Percentiles rank a stretch among this genome's conserved stretches.
These are phyloP conservation scores for Coniochaeta hoffmannii DNA, from an alignment of 2,329 filamentous ascomycete species.

Conservation along the genomic window DNA sequence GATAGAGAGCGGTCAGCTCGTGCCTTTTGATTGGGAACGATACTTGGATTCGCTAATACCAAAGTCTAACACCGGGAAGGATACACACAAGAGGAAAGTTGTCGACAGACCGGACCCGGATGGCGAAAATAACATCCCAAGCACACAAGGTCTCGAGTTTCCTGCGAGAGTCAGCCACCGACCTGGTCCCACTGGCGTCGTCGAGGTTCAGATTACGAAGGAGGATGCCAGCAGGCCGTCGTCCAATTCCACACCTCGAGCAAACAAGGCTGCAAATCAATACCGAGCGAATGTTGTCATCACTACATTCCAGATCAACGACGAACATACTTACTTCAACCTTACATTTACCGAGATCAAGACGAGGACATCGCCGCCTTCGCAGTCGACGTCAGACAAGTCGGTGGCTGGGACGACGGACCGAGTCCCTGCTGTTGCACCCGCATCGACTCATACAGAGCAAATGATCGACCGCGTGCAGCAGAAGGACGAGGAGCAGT, in stretches of 20 bases:
- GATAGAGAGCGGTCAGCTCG: conserved; percentile 54
- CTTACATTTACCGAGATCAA: conserved; percentile 64
- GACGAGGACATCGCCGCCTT: conserved; percentile 24
- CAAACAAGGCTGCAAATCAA: conserved; percentile 29
- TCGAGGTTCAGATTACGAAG: too few species aligned
- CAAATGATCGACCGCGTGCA: conserved; percentile 63
- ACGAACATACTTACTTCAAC: conserved; percentile 62
- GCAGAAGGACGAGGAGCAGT: conserved; percentile 64
- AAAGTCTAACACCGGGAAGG: conserved; percentile 10
- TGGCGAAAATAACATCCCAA: too few species aligned
- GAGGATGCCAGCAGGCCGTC: too few species aligned
- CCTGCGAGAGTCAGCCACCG: too few species aligned
- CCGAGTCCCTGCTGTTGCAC: conserved; percentile 3
- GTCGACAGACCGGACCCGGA: too few species aligned
- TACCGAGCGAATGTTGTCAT: conserved; percentile 68
- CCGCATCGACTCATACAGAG: conserved; percentile 41
- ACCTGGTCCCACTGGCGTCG: too few species aligned
- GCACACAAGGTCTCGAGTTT: too few species aligned
- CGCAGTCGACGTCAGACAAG: conserved; percentile 21
- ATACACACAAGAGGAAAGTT: not conserved
- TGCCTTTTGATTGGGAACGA: conserved; percentile 52
- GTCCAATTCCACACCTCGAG: conserved; percentile 19
- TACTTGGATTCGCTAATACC: conserved; percentile 48
- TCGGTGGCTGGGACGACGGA: conserved; percentile 38
- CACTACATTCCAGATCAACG: conserved; percentile 63